Base-by-base conservation (phyloP, 2,329 filamentous ascomycete genomes). In the Colletotrichum agaves region DNA sequence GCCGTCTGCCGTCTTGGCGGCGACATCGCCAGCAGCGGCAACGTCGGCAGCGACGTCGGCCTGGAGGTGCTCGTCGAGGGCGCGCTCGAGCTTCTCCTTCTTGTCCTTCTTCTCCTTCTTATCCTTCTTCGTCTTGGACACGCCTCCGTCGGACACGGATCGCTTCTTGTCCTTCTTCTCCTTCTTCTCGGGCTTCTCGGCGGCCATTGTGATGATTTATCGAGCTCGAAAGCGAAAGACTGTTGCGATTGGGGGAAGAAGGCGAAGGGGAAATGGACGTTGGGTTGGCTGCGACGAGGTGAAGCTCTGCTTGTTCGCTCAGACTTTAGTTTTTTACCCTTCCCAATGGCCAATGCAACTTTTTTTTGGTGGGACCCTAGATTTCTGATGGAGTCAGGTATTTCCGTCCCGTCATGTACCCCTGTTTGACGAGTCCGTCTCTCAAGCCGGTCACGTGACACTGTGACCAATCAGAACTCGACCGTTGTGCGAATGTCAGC, bases 1-100 rank as follows among this genome's bases (percentile, higher is more conserved):
- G 47, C 76, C 73, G 31, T 77, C 61, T 3, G 21, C 49, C 23
- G 53, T 76, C 78, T 83, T 80, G 62, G 84, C 76, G 56, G 79
- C 82, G 58, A 81, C 82, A 72, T 84, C 82, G 46, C 78, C 78
- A 52, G 81, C 81, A 70, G 80, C 80, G 35, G 80, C 76, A 53
- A 77, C 50, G 78, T 76, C 39, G 56, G 81, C 78, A 69, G 83
- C 80, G 44, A 84, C 84, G 52, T 86, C 84, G 71, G 87, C 82
- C 74, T 87, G 85, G 67, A 90, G 79, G 76, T 90, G 88, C 73
- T 89, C 87, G 73, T 93, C 88, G 70, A 93, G 82, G 37, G 85
- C 86, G 64, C 87, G 85, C 53, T 83, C 86, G 69, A 89, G 87
- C 84, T 92, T 91, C 37, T 87, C 85, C 75, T 88, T 87, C 80